Evolutionary conservation across 805 yeast genomes (phyloP), one percentile per base, ranked within the genome.

Genomic region (Cyberlindnera petersonii): DNA sequence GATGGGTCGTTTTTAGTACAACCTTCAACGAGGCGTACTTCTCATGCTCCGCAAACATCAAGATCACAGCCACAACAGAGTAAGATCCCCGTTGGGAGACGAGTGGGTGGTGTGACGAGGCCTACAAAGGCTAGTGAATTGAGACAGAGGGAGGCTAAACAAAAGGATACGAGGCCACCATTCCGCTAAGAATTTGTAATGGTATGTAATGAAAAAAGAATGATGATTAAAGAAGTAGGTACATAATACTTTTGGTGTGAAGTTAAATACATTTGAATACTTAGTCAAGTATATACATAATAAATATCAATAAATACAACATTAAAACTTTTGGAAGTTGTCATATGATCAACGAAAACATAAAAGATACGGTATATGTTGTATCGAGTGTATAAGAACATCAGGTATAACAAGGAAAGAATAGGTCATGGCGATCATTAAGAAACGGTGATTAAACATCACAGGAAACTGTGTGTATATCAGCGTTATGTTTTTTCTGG

Each of bases 1-100:
- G 59, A 54, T 37, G 58, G 55, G 4, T 56, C 63, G 6, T 61
- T 61, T 37, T 33, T 61, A 4, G 47, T 44, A 9, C 51, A 55
- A 26, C 65, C 65, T 2, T 38, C 39, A 8, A n/a, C 45, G 15
- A 44, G 40, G 24, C 20, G 33, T 19, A 9, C 35, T 6, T 31
- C 40, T 21, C 16, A 16, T 5, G 16, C 22, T 4, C 32, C 31
- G 6, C 31, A 27, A 29, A 29, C 8, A 14, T 14, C 23, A 29
- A 13, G 15, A 14, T 5, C 5, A 26, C 28, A 17, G 11, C 5
- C 30, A 23, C 33, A 17, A n/a, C 37, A 18, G 24, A 33, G 22
- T 9, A 39, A 37, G 35, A 46, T 46, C 9, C 49, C 46, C 3
- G 37, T 42, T 8, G 46, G 42, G n/a, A 37, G 38, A 16, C 35